A percentile compares a stretch with the other conserved stretches of the same genome.
Conservation (phyloP, 208 protist genomes). For the Trypanosomatidae sp. region DNA sequence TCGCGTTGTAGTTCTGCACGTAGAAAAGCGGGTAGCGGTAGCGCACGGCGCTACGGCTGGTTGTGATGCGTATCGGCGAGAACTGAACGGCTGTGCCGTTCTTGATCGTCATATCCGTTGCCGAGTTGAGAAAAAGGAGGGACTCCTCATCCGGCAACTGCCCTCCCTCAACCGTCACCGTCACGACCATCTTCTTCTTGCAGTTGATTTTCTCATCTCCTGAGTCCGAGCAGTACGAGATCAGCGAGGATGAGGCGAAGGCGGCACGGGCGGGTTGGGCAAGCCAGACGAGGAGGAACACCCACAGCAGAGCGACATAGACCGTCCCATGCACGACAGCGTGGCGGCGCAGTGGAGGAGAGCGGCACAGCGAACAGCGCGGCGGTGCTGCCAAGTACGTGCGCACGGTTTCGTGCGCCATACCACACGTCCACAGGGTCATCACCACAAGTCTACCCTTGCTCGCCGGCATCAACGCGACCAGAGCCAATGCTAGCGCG, state of each 20-base stretch:
- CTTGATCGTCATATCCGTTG: slow-evolving; percentile 45
- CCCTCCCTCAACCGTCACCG: slow-evolving; percentile 62
- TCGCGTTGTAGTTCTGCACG: slow-evolving; percentile 79
- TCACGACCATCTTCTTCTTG: slow-evolving; percentile 77
- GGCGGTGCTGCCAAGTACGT: background rate
- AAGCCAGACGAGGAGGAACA: background rate
- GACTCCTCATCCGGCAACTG: slow-evolving; percentile 67
- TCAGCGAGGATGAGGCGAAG: slow-evolving; percentile 61
- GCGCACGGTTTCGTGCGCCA: background rate
- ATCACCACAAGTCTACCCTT: background rate
- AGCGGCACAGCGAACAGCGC: background rate
- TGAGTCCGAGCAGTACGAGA: slow-evolving; percentile 68
- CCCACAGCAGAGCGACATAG: slow-evolving; percentile 5
- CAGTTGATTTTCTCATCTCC: slow-evolving; percentile 52
- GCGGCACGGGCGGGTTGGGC: slow-evolving; percentile 16
- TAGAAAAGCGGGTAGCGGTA: slow-evolving; percentile 88
- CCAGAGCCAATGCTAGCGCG: background rate
- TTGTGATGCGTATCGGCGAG: slow-evolving; percentile 57
- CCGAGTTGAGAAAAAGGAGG: slow-evolving; percentile 53
- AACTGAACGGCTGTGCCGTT: slow-evolving; percentile 41
- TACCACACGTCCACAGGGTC: background rate
- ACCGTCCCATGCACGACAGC: background rate
- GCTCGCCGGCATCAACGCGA: background rate
- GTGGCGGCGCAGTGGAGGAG: background rate
- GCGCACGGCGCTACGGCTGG: slow-evolving; percentile 55